Evolutionary conservation across 208 protist genomes (phyloP).

Genomic region (Trypanosoma brucei): DNA sequence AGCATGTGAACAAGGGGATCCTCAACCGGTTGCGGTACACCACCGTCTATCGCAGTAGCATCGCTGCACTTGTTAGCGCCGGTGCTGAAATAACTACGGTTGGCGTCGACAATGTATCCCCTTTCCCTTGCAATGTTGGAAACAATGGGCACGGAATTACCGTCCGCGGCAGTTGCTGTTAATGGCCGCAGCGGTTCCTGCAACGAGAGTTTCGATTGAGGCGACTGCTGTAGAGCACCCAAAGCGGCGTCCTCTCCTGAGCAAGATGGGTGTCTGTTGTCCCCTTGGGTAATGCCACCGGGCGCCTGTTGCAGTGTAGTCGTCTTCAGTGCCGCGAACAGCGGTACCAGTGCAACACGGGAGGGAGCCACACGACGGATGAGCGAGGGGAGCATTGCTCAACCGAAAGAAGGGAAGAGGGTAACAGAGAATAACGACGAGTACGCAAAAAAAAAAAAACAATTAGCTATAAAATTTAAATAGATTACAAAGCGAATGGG

Average conservation of each 20-base stretch:
- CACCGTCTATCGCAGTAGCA: slow-evolving; percentile 27
- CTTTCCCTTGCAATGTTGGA: too few species aligned
- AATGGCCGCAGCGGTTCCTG: too few species aligned
- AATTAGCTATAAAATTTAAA: too few species aligned
- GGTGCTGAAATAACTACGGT: slow-evolving; percentile 16
- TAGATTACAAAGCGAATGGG: too few species aligned
- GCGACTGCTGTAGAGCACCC: too few species aligned
- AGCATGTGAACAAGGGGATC: slow-evolving; percentile 46
- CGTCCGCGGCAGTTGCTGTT: too few species aligned
- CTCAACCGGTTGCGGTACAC: slow-evolving; percentile 30
- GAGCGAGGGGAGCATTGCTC: slow-evolving; percentile 6
- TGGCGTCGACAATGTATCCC: not conserved
- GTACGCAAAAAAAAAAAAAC: too few species aligned
- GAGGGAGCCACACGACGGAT: not conserved
- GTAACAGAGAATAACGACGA: too few species aligned
- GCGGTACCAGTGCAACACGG: not conserved
- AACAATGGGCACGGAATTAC: too few species aligned
- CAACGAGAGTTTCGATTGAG: too few species aligned
- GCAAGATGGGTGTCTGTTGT: not conserved
- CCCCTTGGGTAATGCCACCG: not conserved
- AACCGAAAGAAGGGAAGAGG: not conserved
- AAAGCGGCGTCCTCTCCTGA: too few species aligned
- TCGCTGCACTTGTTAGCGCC: slow-evolving; percentile 22
- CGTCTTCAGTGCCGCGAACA: not conserved
- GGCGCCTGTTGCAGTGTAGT: not conserved